Base-by-base conservation (phyloP, 176 grass and related monocot genomes). In the Bonia amplexicaulis region DNA sequence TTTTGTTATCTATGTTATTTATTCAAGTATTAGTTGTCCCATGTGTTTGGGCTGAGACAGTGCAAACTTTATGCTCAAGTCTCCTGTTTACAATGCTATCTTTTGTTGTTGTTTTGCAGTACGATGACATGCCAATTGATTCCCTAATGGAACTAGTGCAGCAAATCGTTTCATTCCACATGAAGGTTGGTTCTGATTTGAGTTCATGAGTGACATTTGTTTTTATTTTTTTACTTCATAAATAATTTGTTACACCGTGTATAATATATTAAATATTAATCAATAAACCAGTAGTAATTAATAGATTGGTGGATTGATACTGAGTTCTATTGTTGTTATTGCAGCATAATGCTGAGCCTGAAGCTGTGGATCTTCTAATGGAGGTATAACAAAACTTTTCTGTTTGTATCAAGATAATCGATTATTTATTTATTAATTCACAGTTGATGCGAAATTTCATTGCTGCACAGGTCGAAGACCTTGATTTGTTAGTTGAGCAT, bases 331-430 rank as follows among this genome's bases (percentile, higher is more conserved):
- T 77, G 12, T 84, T 86, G 57, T 13, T 83, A 27, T 23, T 82
- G 71, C 73, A 94, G 87, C 92, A 94, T 65, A 94, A 94, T 80
- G 92, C 92, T 26, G 92, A 94, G 59, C 92, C 92, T 16, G 92
- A 94, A 81, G 89, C 92, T 82, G 92, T 94, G 59, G 92, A 94
- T 84, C 92, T 94, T 92, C 77, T 94, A 44, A 92, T 92, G 87
- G 92, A 94, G 87, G 92, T 91, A 80, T 7, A 46, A 19, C 17
- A 6, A 61, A 66, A 55, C 1, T 52, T 87, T 2, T 63, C 31
- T 82, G 1, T 37, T 77, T 29, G 70, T 71, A 19, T 57, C 29
- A 10, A 70, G 14, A 59, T 9, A 19, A 33, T 61, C 5, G 0
- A 46, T 61, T 58, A 45, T 17, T 55, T 70, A 42, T 70, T 66